Evolutionary conservation across 441 rosid species (phyloP).

Genomic region (Caryocar brasiliense): DNA sequence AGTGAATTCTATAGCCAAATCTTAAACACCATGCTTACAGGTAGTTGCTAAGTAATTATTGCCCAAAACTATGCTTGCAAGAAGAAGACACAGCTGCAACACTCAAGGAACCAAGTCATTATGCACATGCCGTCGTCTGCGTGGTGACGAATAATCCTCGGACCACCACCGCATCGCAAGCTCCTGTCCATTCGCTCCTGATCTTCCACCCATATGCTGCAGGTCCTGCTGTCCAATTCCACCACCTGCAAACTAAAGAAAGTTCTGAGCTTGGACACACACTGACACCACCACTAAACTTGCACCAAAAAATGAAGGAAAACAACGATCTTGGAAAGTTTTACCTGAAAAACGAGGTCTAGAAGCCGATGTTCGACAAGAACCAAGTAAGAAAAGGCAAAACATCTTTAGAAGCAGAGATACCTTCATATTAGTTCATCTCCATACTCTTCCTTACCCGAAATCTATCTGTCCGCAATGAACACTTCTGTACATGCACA

Average conservation of each 20-base stretch:
- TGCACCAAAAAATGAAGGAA: neutral
- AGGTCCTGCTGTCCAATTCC: conserved; percentile 2
- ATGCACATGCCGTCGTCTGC: conserved; percentile 20
- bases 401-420: conserved; percentile 3
- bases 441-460: neutral
- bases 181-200: neutral
- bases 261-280: neutral
- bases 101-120: conserved; percentile 24
- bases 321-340: neutral
- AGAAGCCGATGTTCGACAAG: conserved; percentile 7
- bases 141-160: conserved; percentile 27
- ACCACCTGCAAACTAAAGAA: conserved; percentile 19
- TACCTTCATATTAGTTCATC: conserved; percentile 14
- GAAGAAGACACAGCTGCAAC: too few species aligned
- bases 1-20: too few species aligned
- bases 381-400: conserved; percentile 14
- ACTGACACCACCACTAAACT: neutral
- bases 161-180: conserved; percentile 16
- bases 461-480: neutral
- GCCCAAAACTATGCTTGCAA: too few species aligned
- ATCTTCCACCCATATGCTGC: conserved; percentile 1
- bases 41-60: too few species aligned
- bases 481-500: neutral
- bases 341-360: conserved; percentile 11
- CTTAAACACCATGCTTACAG: too few species aligned